Evolutionary conservation across 2,329 filamentous ascomycete species (phyloP), one percentile per base, ranked within the genome.

Genomic region (Colletotrichum liriopes): DNA sequence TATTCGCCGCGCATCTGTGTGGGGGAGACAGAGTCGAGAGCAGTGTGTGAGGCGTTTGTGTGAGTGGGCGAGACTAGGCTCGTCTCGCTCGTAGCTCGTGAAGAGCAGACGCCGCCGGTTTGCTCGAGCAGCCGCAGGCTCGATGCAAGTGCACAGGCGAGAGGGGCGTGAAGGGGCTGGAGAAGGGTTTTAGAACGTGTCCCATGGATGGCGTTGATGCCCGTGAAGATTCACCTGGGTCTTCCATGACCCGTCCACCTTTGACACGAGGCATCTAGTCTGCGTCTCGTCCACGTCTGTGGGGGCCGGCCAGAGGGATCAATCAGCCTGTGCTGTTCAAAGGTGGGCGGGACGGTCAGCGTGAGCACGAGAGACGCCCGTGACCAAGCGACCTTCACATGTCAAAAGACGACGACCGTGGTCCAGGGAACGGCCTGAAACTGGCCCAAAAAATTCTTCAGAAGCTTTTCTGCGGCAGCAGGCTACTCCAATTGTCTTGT

Each of bases 311-410:
- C 20, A 35, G n/a, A 47, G 37, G 12, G 49, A 52, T 52, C 20
- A 45, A 52, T 52, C 20, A 45, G 51, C 52, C 35, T 65, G 41
- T 60, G 68, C 35, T 58, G 52, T 52, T 37, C 5, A 41, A 37
- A 58, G 65, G 43, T 64, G 51, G 68, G 45, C 56, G 45, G 62
- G 52, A 65, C 67, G 49, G 45, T 67, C 55, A 67, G 68, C 68
- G 43, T 56, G 56, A 67, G 45, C 67, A 32, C 16, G 55, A 49
- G 54, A 67, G 14, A 29, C 47, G 35, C 54, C 23, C 52, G 54
- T 54, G 51, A 55, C 39, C 61, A 47, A 55, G 55, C 32, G 47
- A 11, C 60, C 39, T 72, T 72, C 70, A 72, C 70, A 72, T 72
- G 70, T 70, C 70, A 72, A 18, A 72, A 47, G 35, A 16, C 9